Conservation (phyloP, 129 eudicot species). For the Dittrichia graveolens region DNA sequence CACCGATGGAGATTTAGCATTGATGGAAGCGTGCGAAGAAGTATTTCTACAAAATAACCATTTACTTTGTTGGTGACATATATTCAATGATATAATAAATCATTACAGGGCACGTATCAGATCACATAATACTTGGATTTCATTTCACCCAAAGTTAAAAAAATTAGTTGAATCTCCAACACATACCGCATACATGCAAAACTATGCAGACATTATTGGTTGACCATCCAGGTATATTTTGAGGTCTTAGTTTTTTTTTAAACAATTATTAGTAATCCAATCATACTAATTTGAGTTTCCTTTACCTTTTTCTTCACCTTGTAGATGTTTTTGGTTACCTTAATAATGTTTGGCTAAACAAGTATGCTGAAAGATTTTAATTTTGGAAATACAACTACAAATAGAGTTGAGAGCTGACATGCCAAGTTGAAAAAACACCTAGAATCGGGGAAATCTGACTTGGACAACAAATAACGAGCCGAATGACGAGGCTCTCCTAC, state of each 20-base stretch:
- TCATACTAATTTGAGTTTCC: background rate
- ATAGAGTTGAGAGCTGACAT: conserved; percentile 12
- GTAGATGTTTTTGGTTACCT: background rate
- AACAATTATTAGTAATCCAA: background rate
- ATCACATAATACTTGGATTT: too few relatives aligned
- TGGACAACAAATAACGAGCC: too few relatives aligned
- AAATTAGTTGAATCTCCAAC: background rate
- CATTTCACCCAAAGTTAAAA: background rate
- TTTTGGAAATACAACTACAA: conserved; percentile 13
- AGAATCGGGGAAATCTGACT: background rate
- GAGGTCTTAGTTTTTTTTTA: background rate
- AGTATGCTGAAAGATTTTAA: too few relatives aligned
- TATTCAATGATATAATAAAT: too few relatives aligned
- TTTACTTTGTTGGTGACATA: too few relatives aligned
- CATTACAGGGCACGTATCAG: too few relatives aligned
- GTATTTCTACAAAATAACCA: too few relatives aligned
- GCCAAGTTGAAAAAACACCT: conserved; percentile 6
- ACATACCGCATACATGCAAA: background rate
- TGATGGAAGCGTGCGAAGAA: too few relatives aligned
- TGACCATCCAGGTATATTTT: background rate
- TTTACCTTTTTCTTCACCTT: background rate
- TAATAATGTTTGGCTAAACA: too few relatives aligned
- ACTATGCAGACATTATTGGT: background rate
- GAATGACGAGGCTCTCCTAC: too few relatives aligned
- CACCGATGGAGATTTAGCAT: too few relatives aligned